A percentile compares a stretch with the other conserved stretches of the same genome.
Conservation (phyloP, 192 early-diverging fungal genomes). For the Entomortierella parvispora region DNA sequence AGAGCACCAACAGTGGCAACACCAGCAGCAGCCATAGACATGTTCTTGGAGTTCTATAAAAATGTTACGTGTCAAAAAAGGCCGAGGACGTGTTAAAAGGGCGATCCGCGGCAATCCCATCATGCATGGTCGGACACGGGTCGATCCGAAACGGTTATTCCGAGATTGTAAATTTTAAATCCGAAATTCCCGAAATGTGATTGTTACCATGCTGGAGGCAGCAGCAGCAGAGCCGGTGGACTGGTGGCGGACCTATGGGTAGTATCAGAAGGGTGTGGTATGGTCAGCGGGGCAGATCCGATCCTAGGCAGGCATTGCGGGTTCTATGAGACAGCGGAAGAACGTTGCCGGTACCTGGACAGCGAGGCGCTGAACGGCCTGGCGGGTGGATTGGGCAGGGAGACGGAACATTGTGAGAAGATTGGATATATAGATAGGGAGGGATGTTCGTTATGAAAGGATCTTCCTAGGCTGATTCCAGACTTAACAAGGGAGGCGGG, state of each 20-base stretch:
- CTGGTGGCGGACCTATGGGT: too few species aligned
- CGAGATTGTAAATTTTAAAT: not conserved
- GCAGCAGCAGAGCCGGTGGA: slow-evolving; percentile 13
- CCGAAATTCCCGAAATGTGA: not conserved
- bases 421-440: too few species aligned
- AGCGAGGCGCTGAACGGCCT: slow-evolving; percentile 4
- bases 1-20: slow-evolving; percentile 50
- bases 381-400: not conserved
- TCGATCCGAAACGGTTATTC: slow-evolving; percentile 3
- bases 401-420: slow-evolving; percentile 2
- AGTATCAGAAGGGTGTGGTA: too few species aligned
- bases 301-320: too few species aligned
- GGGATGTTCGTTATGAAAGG: too few species aligned
- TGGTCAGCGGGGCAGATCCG: too few species aligned
- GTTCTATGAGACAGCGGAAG: too few species aligned
- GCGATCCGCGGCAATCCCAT: too few species aligned
- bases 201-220: slow-evolving; percentile 39
- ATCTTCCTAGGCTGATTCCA: too few species aligned
- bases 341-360: slow-evolving; percentile 5
- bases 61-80: not conserved
- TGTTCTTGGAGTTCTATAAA: slow-evolving; percentile 42
- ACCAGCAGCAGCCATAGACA: slow-evolving; percentile 46
- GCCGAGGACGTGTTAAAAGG: not conserved
- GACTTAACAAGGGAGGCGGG: too few species aligned
- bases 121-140: too few species aligned